Evolutionary conservation across 768 basidiomycete genomes (phyloP), one percentile per base, ranked within the genome.

Genomic region (Xerocomellus amylosporus): DNA sequence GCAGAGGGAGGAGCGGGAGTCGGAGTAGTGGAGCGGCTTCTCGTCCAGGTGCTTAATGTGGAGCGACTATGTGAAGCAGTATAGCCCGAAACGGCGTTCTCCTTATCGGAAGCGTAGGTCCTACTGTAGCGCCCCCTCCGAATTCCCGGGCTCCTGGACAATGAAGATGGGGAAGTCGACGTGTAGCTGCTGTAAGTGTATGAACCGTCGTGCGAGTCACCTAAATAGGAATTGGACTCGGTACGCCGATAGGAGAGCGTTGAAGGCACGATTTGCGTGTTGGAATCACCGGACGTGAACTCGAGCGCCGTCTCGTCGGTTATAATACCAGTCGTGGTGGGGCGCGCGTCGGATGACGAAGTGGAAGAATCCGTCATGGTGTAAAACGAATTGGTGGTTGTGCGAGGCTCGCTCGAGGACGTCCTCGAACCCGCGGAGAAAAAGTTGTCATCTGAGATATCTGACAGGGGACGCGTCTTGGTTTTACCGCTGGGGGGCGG

Each of bases 91-190:
- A 63, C 56, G 6, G 65, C 68, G 58, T 86, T 84, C 67, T 85
- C 86, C 64, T 83, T 85, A 56, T 88, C 84, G 1, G 80, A 81
- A 41, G 59, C 66, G 59, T 63, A 66, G 55, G 58, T 64, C 48
- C 70, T 71, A 36, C 74, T 73, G 3, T 78, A 76, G 5, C 75
- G 68, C 34, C 83, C 73, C 53, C 86, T 73, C 50, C 85, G 73
- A 8, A 89, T 76, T 37, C 77, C 86, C 15, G 80, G 69, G 0
- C 82, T 79, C 22, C 88, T 76, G 8, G 84, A 80, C 19, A 89
- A 73, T 3, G 73, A 71, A 1, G 85, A 82, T 4, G 84, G 77
- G 0, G 84, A 80, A 0, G 76, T 73, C 0, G 76, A 71, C 8
- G 60, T 59, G 22, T 71, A 71, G 28, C 61, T 62, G 48, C 65